Percentiles rank a stretch among this genome's conserved stretches.
These are phyloP conservation scores for Hericium erinaceus DNA, from an alignment of 768 basidiomycete genomes.

Conservation along the genomic window DNA sequence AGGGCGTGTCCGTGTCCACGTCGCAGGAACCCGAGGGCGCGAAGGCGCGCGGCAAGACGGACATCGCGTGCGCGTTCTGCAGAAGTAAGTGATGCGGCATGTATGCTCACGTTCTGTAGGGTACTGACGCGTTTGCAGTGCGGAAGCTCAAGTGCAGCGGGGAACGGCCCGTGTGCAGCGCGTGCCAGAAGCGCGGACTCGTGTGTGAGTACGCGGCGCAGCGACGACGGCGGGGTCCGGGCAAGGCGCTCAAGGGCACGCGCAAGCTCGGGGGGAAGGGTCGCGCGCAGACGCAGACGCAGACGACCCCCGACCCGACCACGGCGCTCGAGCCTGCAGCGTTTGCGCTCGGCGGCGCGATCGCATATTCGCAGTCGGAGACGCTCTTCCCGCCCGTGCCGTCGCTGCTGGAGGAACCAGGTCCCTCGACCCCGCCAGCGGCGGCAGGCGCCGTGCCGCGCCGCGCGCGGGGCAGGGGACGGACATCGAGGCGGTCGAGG, in stretches of 20 bases:
- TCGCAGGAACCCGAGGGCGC: neutral
- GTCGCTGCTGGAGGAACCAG: neutral
- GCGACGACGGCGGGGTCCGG: constrained; percentile 59
- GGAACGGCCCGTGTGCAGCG: constrained; percentile 48
- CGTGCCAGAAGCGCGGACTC: constrained; percentile 46
- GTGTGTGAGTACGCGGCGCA: constrained; percentile 45
- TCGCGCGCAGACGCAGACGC: neutral
- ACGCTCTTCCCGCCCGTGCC: neutral
- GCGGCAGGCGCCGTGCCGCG: neutral
- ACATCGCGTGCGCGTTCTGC: constrained; percentile 72
- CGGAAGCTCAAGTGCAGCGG: constrained; percentile 75
- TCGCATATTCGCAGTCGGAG: neutral
- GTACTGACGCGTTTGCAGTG: constrained; percentile 28
- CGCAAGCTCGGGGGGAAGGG: neutral
- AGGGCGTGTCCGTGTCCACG: constrained; percentile 2
- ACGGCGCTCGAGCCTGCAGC: neutral
- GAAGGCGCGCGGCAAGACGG: constrained; percentile 31
- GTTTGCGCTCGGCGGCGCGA: neutral
- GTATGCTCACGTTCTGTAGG: neutral
- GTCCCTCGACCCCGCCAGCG: neutral
- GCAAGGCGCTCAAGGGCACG: constrained; percentile 58
- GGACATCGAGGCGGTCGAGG: too few relatives aligned
- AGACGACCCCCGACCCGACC: neutral
- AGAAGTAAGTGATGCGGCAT: constrained; percentile 39
- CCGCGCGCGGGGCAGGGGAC: neutral